phyloP scores from a whole-genome alignment of 2,329 filamentous ascomycete species.

The Drechmeria coniospora region DNA sequence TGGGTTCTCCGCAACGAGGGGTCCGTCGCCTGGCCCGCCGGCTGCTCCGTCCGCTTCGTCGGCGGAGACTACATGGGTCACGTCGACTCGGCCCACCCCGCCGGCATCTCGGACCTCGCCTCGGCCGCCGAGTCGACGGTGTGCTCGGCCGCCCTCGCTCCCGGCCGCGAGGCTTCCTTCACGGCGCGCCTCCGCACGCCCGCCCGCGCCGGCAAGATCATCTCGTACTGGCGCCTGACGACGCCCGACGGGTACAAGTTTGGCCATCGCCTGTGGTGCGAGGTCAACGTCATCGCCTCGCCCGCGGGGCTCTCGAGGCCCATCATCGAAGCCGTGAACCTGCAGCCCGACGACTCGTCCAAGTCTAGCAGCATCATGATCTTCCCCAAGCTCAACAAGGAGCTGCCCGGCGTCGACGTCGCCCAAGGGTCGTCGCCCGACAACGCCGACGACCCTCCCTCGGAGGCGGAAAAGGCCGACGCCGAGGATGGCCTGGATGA shows the following conservation, averaged over 20 bases:
- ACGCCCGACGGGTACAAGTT: slow-evolving; percentile 67
- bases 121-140: slow-evolving; percentile 73
- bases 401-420: slow-evolving; percentile 71
- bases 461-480: slow-evolving; percentile 35
- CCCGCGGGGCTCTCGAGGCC: slow-evolving; percentile 11
- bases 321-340: slow-evolving; percentile 12
- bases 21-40: slow-evolving; percentile 64
- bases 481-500: slow-evolving; percentile 28
- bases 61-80: slow-evolving; percentile 96
- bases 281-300: slow-evolving; percentile 52
- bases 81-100: slow-evolving; percentile 63
- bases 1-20: slow-evolving; percentile 87
- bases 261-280: slow-evolving; percentile 90
- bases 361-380: slow-evolving; percentile 59
- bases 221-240: slow-evolving; percentile 95
- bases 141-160: slow-evolving; percentile 50
- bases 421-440: slow-evolving; percentile 46
- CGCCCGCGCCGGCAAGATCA: slow-evolving; percentile 56
- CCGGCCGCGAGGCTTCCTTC: slow-evolving; percentile 66
- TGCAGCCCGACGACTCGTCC: slow-evolving; percentile 13
- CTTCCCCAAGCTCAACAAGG: slow-evolving; percentile 91
- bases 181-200: slow-evolving; percentile 75
- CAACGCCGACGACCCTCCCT: too few species aligned
- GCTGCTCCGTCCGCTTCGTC: slow-evolving; percentile 80
- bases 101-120: slow-evolving; percentile 61